Evolutionary conservation across 805 yeast species (phyloP).

Genomic region (Martiniozyma abietophila): DNA sequence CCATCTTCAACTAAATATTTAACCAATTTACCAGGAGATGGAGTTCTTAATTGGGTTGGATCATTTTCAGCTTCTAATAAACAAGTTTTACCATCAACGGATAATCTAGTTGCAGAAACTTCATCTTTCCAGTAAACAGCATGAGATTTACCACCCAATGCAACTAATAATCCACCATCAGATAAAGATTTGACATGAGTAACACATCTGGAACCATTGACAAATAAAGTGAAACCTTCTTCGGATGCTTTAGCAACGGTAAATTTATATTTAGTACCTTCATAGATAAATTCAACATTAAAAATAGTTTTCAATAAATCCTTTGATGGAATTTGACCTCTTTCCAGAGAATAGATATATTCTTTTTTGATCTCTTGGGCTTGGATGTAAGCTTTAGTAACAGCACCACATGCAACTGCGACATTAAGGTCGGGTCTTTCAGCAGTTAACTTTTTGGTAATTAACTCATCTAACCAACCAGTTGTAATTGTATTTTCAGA

Average conservation of each 20-base stretch:
- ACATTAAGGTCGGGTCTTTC: constrained; percentile 90
- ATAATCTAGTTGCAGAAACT: constrained; percentile 86
- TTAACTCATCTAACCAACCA: constrained; percentile 97
- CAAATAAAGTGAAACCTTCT: constrained; percentile 78
- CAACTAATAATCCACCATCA: constrained; percentile 88
- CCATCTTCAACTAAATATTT: constrained; percentile 91
- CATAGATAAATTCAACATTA: constrained; percentile 93
- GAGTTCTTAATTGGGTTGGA: constrained; percentile 97
- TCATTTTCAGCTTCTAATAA: constrained; percentile 91
- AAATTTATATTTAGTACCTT: constrained; percentile 85
- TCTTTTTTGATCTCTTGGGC: constrained; percentile 61
- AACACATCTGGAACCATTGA: constrained; percentile 86
- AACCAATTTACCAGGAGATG: constrained; percentile 97
- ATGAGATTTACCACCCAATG: constrained; percentile 88
- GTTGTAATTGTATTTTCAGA: constrained; percentile 96
- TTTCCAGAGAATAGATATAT: constrained; percentile 71
- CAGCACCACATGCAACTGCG: constrained; percentile 97
- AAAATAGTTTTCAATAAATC: constrained; percentile 74
- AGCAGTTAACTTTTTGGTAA: constrained; percentile 86
- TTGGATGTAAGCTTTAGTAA: constrained; percentile 83
- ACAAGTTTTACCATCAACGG: constrained; percentile 94
- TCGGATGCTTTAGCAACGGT: constrained; percentile 89
- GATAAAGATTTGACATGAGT: constrained; percentile 83
- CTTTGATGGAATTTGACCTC: constrained; percentile 90
- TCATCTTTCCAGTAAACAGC: constrained; percentile 97